Evolutionary conservation across 257 asterid genomes (phyloP), one percentile per base, ranked within the genome.

Genomic region (Primulina tabacum): DNA sequence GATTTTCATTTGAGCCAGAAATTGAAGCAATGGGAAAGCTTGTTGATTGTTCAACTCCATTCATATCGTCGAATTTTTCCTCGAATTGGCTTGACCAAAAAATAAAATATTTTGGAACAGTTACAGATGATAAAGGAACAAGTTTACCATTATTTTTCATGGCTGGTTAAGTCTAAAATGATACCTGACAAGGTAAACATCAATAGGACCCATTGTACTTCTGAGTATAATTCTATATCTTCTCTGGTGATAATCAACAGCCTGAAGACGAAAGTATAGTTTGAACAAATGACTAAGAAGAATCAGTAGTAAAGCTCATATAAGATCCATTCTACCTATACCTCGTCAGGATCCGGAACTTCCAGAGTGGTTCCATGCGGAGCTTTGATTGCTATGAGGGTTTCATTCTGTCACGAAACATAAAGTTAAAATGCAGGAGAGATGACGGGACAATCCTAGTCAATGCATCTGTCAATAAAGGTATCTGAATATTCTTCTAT

Each of bases 301-400:
- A 60, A 79, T 66, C 77, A 43, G 57, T 17, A 55, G 30, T 62
- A 64, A 63, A 70, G 38, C 68, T 50, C 58, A 67, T 17, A 75
- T 20, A 75, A 62, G 72, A 65, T 73, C 60, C 43, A 65, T 70
- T 60, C 72, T 57, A 57, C 38, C 47, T 61, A 55, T 81, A 88
- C 97, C 97, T 93, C 98, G 68, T 93, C 95, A 65, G 97, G 96
- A 74, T 93, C 96, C 69, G 98, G 97, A 78, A 93, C 98, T 83
- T 92, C 98, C 30, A 93, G 87, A 70, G 98, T 90, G 37, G 97
- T 90, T 21, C 97, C 98, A 72, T 92, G 98, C n/a, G 97, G 97
- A 62, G 98, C 98, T 89, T 93, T 93, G 78, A 90, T 79, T 53
- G 95, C 92, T 75, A 88, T 84, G 53, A 93, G 82, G 69, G 98